These are phyloP conservation scores for Rhizoclosmatium globosum DNA, from an alignment of 192 early-diverging fungal species.

Conservation along the genomic window DNA sequence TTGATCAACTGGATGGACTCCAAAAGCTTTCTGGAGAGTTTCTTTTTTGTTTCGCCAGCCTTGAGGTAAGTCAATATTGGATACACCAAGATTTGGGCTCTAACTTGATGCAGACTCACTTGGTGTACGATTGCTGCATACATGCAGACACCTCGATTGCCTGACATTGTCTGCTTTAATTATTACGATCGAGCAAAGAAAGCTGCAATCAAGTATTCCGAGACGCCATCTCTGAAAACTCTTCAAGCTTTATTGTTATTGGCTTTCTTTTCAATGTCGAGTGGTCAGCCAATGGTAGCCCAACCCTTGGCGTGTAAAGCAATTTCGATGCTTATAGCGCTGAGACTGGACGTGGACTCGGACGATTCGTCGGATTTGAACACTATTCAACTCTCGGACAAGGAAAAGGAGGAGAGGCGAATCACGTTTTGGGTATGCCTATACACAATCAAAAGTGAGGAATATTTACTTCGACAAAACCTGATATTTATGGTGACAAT, in stretches of 20 bases:
- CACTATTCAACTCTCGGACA: not conserved
- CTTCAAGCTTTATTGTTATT: not conserved
- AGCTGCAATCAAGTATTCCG: not conserved
- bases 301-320: not conserved
- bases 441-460: not conserved
- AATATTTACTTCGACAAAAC: not conserved
- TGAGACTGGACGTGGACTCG: not conserved
- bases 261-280: not conserved
- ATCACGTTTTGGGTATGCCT: not conserved
- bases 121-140: slow-evolving; percentile 3
- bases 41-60: not conserved
- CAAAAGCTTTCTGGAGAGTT: not conserved
- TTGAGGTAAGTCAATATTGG: not conserved
- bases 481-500: not conserved
- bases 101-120: too few relatives aligned
- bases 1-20: not conserved
- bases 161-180: not conserved
- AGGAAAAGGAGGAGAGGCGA: slow-evolving; percentile 9
- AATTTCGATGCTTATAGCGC: not conserved
- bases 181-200: not conserved
- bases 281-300: not conserved
- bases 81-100: too few relatives aligned
- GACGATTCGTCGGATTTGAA: not conserved
- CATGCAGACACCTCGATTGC: not conserved
- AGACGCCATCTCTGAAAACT: not conserved